These are phyloP conservation scores for Climacium dendroides DNA, from an alignment of 225 moss, liverwort and hornwort genomes.

Conservation along the genomic window DNA sequence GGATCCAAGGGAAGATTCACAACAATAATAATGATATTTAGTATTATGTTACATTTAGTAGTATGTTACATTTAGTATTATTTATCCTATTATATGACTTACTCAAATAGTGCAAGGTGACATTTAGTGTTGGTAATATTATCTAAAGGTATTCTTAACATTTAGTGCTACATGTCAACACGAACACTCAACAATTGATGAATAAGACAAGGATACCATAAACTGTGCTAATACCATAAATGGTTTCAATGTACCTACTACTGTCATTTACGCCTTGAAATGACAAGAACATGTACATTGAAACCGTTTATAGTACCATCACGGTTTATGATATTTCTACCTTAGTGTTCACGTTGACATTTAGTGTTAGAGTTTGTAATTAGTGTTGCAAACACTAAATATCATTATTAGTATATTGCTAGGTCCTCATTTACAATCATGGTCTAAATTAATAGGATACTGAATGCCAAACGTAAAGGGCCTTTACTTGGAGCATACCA, in stretches of 20 bases:
- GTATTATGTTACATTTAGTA: neutral
- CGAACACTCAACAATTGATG: neutral
- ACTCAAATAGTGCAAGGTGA: accelerated
- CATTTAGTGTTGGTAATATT: neutral
- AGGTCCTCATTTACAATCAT: neutral
- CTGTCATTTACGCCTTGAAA: too few species aligned
- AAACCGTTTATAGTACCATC: too few species aligned
- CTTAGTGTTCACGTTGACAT: neutral
- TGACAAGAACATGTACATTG: too few species aligned
- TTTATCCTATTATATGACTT: neutral
- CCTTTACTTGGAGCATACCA: accelerated
- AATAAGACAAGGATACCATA: too few species aligned
- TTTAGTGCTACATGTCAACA: neutral
- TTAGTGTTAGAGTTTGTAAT: neutral
- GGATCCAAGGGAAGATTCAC: accelerated
- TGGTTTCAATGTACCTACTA: too few species aligned
- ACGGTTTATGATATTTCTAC: too few species aligned
- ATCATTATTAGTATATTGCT: too few species aligned
- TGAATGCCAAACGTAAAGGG: accelerated
- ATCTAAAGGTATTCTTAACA: neutral
- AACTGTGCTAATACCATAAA: too few species aligned
- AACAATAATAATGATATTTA: too few species aligned
- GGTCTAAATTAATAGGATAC: neutral
- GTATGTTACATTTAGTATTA: neutral
- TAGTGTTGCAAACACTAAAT: neutral